phyloP scores from a whole-genome alignment of 768 basidiomycete species.

The Mrakia gelida region DNA sequence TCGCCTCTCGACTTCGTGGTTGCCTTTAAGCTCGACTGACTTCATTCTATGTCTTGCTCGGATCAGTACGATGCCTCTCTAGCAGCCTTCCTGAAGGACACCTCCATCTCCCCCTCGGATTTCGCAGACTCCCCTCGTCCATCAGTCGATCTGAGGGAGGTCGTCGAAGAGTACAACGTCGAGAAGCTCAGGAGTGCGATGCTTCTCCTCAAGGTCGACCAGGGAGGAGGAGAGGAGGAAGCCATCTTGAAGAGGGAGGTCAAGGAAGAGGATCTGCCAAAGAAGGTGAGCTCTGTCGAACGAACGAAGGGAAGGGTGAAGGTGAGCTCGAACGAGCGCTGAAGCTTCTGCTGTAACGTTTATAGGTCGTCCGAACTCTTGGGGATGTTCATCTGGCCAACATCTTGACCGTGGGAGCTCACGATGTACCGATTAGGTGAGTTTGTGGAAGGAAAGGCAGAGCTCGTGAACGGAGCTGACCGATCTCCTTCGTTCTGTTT shows the following conservation, averaged over 20 bases:
- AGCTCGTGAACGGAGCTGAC: background rate
- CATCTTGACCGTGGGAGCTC: conserved; percentile 21
- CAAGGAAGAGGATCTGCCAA: conserved; percentile 14
- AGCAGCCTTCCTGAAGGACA: conserved; percentile 20
- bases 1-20: background rate
- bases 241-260: conserved; percentile 14
- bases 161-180: conserved; percentile 29
- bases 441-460: background rate
- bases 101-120: background rate
- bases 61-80: conserved; percentile 7
- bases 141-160: conserved; percentile 16
- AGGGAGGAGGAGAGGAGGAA: conserved; percentile 19
- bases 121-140: background rate
- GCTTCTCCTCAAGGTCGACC: conserved; percentile 3
- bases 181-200: conserved; percentile 14
- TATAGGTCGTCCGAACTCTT: conserved; percentile 7
- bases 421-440: conserved; percentile 17
- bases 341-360: background rate
- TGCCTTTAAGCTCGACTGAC: no score
- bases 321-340: background rate
- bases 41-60: background rate
- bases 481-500: background rate
- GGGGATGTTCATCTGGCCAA: conserved; percentile 26
- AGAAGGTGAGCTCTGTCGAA: conserved; percentile 10
- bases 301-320: background rate